Base-by-base conservation (phyloP, 2,329 filamentous ascomycete genomes). In the Phialocephala subalpina region DNA sequence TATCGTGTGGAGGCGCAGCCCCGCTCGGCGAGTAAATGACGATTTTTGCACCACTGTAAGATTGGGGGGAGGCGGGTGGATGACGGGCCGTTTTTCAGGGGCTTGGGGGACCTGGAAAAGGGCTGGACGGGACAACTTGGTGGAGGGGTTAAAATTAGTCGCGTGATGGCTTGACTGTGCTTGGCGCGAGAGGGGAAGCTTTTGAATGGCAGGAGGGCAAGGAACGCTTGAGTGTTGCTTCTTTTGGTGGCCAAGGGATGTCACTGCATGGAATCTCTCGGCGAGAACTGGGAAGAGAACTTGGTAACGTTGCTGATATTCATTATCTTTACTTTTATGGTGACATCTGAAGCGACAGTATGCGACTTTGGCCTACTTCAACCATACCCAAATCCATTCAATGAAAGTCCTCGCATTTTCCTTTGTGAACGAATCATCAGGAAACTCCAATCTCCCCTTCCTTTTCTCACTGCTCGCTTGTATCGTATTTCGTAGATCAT, bases 321-420 rank as follows among this genome's bases (percentile, higher is more conserved):
- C 38, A 42, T 42, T 42, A 49, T 22, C 20, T 49, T 49, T 49
- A 49, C 45, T 11, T 25, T n/a, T 11, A 22, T 25, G n/a, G 7
- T 22, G 45, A 49, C 7, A 49, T 25, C 14, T 22, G 45, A 49
- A 49, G 20, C 22, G 45, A 49, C 45, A 9, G 45, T 49, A 4
- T 33, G 29, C 9, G 45, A 49, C 45, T 25, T 27, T 27, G 20
- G 12, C 3, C 35, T 73, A 80, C 59, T 78, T 80, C 66, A 76
- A 71, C 78, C 78, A 80, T 29, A 77, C 77, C 78, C 76, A 79
- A 45, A 80, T 42, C 78, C 78, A 80, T 12, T 69, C 59, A 5
- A 75, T 36, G 57, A 80, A 76, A 1, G 70, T 72, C 16, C 52
- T 36, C 38, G 68, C 42, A 64, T 80, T 80, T 11, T 75, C 72